Conservation (phyloP, 495 filamentous ascomycete genomes). For the Daldinia vernicosa region DNA sequence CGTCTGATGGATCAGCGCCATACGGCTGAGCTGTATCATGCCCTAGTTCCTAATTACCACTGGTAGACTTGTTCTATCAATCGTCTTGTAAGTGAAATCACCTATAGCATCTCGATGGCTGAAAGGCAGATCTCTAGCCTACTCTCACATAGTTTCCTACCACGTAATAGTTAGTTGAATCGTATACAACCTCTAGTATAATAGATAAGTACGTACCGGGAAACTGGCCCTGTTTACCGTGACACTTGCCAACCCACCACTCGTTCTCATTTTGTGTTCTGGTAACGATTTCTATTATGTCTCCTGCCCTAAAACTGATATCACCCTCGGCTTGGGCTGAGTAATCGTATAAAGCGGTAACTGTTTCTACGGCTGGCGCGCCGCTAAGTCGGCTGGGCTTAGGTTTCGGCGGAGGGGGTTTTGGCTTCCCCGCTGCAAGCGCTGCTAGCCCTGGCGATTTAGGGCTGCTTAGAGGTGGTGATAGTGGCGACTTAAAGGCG, state of each 20-base stretch:
- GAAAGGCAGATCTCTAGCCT: conserved; percentile 30
- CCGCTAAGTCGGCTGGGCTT: conserved; percentile 81
- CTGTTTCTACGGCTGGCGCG: conserved; percentile 73
- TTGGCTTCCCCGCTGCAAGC: conserved; percentile 80
- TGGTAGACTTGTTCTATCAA: conserved; percentile 10
- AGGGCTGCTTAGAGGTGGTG: conserved; percentile 58
- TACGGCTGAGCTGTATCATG: conserved; percentile 13
- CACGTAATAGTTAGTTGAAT: conserved; percentile 18
- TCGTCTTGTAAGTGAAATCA: conserved; percentile 5
- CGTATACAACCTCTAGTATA: not conserved
- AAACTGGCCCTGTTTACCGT: conserved; percentile 87
- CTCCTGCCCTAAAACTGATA: conserved; percentile 88
- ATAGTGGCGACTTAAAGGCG: conserved; percentile 55
- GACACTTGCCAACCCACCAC: conserved; percentile 89
- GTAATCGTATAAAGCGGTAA: conserved; percentile 90
- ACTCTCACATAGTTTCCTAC: conserved; percentile 47
- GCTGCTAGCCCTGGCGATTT: conserved; percentile 56
- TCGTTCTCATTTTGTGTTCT: conserved; percentile 89
- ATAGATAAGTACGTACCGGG: conserved; percentile 69
- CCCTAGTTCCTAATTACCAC: not conserved
- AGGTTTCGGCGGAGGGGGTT: conserved; percentile 90
- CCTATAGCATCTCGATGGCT: conserved; percentile 5
- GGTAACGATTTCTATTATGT: conserved; percentile 86
- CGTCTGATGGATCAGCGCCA: conserved; percentile 12
- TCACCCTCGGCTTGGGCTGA: conserved; percentile 96